Base-by-base conservation (phyloP, 2,329 filamentous ascomycete genomes). In the Cercospora sojina region DNA sequence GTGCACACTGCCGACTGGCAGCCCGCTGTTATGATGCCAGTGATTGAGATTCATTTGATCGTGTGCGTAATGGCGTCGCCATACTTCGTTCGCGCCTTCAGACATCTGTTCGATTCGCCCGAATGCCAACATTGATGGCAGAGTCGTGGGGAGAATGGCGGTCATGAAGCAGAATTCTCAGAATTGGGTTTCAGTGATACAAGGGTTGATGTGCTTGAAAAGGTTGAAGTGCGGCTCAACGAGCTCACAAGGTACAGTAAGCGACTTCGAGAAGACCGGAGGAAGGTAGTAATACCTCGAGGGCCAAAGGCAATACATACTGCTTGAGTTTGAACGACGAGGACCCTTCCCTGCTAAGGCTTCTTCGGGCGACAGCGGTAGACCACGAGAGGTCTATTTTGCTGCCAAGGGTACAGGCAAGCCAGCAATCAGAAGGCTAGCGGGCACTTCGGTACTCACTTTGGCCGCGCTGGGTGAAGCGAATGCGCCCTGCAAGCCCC, bases 121-220 rank as follows among this genome's bases (percentile, higher is more conserved):
- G 25, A 60, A 65, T 56, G 64, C 57, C 68, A 65, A 49, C 38
- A 67, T 65, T 23, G 65, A 68, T 49, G 68, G 66, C 59, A 67
- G 53, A 63, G 62, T 64, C 32, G 66, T 35, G 56, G 57, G 57
- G 53, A 69, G 63, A 32, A 70, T 58, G 65, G 67, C 70, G 56
- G 69, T 70, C 70, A 72, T 73, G 66, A 69, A 72, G 69, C 69
- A 68, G 68, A 68, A 66, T 70, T 68, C 62, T 69, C 65, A 63
- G 53, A 59, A 67, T 69, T 72, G 70, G 65, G 64, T 70, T 69
- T 62, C 62, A 56, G 60, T 56, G 59, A 57, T 38, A 56, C 66
- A 70, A 68, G 68, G 67, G 51, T 66, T 25, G 38, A 59, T 64
- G 62, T 59, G 60, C 55, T 67, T 53, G 59, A 69, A 59, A 69